A percentile compares a stretch with the other conserved stretches of the same genome.
These are phyloP conservation scores for Crepidotus variabilis DNA, from an alignment of 768 basidiomycete species.

Conservation along the genomic window DNA sequence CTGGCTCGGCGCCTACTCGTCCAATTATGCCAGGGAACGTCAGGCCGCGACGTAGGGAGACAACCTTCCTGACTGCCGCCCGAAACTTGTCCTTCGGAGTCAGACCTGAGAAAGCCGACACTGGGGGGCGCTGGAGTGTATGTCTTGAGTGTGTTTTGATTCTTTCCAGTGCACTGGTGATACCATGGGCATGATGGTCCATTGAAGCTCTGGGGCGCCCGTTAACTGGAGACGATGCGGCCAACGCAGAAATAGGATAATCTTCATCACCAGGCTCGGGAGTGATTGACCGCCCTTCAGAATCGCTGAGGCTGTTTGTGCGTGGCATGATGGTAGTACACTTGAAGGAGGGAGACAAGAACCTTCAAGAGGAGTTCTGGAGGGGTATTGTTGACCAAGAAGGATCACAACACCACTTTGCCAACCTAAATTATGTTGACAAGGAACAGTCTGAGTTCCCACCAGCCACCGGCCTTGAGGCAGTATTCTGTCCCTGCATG, in stretches of 20 bases:
- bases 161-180: constrained; percentile 10
- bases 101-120: constrained; percentile 3
- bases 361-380: no score
- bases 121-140: constrained; percentile 12
- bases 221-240: constrained; percentile 1
- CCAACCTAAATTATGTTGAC: neutral
- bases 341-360: no score
- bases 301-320: constrained; percentile 66
- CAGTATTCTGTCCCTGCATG: neutral
- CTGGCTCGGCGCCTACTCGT: constrained; percentile 64
- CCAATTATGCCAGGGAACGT: constrained; percentile 30
- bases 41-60: constrained; percentile 56
- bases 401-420: neutral
- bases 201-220: neutral
- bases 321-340: constrained; percentile 44
- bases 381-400: neutral
- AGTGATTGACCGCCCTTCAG: constrained; percentile 61
- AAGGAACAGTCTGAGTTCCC: neutral
- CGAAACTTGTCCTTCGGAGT: constrained; percentile 50
- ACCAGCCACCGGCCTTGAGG: neutral
- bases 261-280: constrained; percentile 54
- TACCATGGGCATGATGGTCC: constrained; percentile 2
- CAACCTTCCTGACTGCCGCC: constrained; percentile 54
- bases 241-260: neutral
- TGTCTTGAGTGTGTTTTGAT: constrained; percentile 15